Evolutionary conservation across 345 rosid genomes (phyloP).

Genomic region (Arabidopsis thaliana): DNA sequence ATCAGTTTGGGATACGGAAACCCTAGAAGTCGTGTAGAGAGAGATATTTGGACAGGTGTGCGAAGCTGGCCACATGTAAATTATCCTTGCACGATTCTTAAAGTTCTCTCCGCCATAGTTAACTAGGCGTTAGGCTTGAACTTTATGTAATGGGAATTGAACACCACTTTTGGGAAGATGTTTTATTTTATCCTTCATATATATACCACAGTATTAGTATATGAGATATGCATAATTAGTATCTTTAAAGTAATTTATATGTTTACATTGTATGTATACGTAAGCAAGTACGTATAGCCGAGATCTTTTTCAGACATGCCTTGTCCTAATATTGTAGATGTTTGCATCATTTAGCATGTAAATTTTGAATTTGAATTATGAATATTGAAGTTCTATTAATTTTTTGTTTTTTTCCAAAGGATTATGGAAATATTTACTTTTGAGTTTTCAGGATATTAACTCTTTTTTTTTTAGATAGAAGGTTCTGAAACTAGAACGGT

Average conservation of each 20-base stretch:
- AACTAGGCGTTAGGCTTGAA: constrained; percentile 31
- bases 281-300: constrained; percentile 13
- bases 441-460: background rate
- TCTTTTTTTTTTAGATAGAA: no score
- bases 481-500: no score
- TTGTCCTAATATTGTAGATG: background rate
- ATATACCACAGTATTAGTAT: background rate
- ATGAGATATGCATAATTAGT: background rate
- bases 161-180: constrained; percentile 4
- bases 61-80: constrained; percentile 39
- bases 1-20: constrained; percentile 41
- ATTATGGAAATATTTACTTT: background rate
- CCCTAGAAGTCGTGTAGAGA: constrained; percentile 43
- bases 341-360: background rate
- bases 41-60: constrained; percentile 30
- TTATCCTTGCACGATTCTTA: constrained; percentile 20
- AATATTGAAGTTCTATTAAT: background rate
- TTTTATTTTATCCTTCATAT: background rate
- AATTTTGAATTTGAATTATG: background rate
- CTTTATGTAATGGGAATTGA: background rate
- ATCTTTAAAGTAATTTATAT: no score
- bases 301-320: background rate
- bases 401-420: no score
- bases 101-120: constrained; percentile 26
- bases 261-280: background rate